These are phyloP conservation scores for Phytophthora uliginosa DNA, from an alignment of 352 stramenopile species.

Conservation along the genomic window DNA sequence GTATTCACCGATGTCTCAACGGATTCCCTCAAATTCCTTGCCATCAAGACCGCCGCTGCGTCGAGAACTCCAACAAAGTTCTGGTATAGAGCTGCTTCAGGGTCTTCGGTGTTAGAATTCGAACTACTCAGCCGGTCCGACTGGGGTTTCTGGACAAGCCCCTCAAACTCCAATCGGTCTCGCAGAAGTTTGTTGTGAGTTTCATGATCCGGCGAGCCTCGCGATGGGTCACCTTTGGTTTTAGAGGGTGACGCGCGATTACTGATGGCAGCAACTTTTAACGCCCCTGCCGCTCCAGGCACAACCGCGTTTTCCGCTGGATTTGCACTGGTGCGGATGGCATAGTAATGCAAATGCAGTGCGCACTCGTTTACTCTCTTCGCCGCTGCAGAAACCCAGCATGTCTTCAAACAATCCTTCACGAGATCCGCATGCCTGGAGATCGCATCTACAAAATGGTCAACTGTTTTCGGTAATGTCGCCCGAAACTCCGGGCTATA, in stretches of 20 bases:
- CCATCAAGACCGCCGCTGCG: constrained; percentile 91
- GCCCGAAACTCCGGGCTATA: constrained; percentile 68
- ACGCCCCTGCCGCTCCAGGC: constrained; percentile 23
- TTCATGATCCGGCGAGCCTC: constrained; percentile 28
- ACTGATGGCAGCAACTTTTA: constrained; percentile 13
- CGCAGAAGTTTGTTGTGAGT: constrained; percentile 47
- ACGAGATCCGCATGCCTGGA: constrained; percentile 82
- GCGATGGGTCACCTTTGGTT: constrained; percentile 16
- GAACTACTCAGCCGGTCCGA: constrained; percentile 16
- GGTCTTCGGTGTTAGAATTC: constrained; percentile 37
- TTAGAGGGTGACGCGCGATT: constrained; percentile 32
- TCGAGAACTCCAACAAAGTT: constrained; percentile 83
- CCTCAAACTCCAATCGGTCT: constrained; percentile 69
- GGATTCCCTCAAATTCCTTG: constrained; percentile 86
- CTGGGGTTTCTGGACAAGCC: constrained; percentile 35
- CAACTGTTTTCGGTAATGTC: constrained; percentile 79
- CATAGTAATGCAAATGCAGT: constrained; percentile 45
- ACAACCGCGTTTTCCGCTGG: constrained; percentile 26
- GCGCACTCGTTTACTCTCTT: constrained; percentile 79
- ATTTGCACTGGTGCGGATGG: constrained; percentile 22
- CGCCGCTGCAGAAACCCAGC: constrained; percentile 81
- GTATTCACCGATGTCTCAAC: constrained; percentile 86
- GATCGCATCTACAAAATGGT: constrained; percentile 90
- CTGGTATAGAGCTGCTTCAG: constrained; percentile 54
- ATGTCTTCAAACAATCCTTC: constrained; percentile 87